Base-by-base conservation (phyloP, 768 basidiomycete species). In the Rhodotorula paludigena region DNA sequence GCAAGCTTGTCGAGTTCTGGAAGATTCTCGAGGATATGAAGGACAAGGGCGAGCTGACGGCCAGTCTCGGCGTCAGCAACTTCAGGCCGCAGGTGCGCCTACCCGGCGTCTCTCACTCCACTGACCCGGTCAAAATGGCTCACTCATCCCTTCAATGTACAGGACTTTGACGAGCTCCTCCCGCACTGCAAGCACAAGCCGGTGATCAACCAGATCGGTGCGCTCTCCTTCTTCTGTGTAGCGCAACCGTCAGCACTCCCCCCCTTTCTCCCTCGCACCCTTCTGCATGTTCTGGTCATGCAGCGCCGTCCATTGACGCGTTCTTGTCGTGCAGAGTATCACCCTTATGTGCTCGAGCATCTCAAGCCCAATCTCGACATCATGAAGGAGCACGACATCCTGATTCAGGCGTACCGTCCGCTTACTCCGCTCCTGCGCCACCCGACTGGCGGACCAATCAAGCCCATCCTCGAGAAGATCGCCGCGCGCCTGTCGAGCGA, bases 321-420 rank as follows among this genome's bases (percentile, higher is more conserved):
- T n/a, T n/a, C n/a, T 51, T 77, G 20, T 33, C 20, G 39, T 2
- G 60, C 49, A 58, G 77, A 77, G 60, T 78, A 74, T 71, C 78
- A 78, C 72, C 78, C 78, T 18, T 77, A 76, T 60, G 70, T 78
- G 36, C 66, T 78, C 35, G 55, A 44, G 1, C 76, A 77, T 64
- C 66, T 78, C 42, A 66, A 77, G 21, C 75, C 75, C 4, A 59
- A 77, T 25, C 58, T 78, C 23, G 58, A 69, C 28, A 63, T 75
- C 32, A 74, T 76, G n/a, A 58, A 62, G 8, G 62, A 78, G 63
- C 74, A 78, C 74, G 57, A 61, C 41, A 78, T 78, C 66, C 39
- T 74, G 35, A 68, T 63, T 49, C 69, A 76, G 55, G 47, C 77
- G 12, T 78, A 76, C 65, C 77, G 77, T 2, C 74, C 76, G 5